Evolutionary conservation across 371 early-diverging fungal species (phyloP), one percentile per base, ranked within the genome.

Genomic region (Mortierella sp.): DNA sequence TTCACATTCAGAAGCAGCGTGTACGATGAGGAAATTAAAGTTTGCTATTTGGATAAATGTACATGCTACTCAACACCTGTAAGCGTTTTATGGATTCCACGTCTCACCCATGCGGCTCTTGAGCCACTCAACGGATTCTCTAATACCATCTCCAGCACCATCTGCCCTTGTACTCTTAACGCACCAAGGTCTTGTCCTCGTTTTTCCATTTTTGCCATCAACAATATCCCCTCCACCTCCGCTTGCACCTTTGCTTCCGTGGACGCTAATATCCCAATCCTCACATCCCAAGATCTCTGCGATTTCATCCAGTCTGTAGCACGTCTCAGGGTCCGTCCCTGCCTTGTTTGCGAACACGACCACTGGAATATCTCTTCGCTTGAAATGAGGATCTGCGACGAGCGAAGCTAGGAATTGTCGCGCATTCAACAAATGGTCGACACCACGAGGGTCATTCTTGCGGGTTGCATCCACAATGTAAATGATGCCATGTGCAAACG

Each of bases 291-390:
- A 49, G 22, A 81, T 81, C 20, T 75, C 81, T 49, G 81, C 81
- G 68, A 81, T 75, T 65, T 81, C 81, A 45, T 81, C 81, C 28
- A 81, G 69, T 0, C 81, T 65, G 37, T 68, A 81, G 45, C 81
- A 81, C 18, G 75, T 75, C 55, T 75, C 76, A 14, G 62, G 62
- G 32, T 79, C 76, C 52, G 74, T 24, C 2, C 81, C 81, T 0
- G 81, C 81, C 70, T 81, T 81, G 61, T 81, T 81, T 22, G 81
- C 81, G 69, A 81, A 81, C 26, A 81, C 81, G 1, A 81, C 81
- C 11, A 81, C 55, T 12, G 81, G 81, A 32, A 81, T 72, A 63
- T 81, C 76, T 35, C 43, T 62, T 2, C 81, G 69, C 55, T 63
- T 66, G 64, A 81, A 81, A 62, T 72, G 63, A 0, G 72, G 70